Conservation (phyloP, 495 filamentous ascomycete species). For the Tuber brumale region DNA sequence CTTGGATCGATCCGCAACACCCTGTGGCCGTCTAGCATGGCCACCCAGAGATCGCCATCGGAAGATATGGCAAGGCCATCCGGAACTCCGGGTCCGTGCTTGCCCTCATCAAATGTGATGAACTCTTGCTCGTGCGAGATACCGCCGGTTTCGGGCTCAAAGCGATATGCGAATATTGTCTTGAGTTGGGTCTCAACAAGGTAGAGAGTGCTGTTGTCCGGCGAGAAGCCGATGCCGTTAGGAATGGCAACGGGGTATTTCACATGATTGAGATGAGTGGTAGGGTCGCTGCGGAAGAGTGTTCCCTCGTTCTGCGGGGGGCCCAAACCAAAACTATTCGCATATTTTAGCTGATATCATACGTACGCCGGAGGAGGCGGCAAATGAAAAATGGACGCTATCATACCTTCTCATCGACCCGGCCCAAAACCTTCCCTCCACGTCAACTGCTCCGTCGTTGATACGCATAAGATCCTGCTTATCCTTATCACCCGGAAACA, state of each 20-base stretch:
- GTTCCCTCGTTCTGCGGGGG: constrained; percentile 27
- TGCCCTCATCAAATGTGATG: constrained; percentile 28
- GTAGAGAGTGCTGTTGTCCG: constrained; percentile 31
- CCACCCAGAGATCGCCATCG: constrained; percentile 40
- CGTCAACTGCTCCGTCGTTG: constrained; percentile 38
- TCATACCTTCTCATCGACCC: constrained; percentile 34
- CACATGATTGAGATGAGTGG: constrained; percentile 7
- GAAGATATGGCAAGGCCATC: constrained; percentile 40
- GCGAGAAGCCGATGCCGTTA: constrained; percentile 39
- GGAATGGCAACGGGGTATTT: constrained; percentile 35
- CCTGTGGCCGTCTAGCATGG: constrained; percentile 37
- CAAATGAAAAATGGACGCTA: background rate
- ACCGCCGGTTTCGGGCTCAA: constrained; percentile 34
- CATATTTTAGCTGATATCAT: constrained; percentile 7
- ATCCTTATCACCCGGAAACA: constrained; percentile 28
- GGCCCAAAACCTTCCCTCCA: constrained; percentile 37
- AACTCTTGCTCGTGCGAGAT: constrained; percentile 30
- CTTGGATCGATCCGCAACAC: constrained; percentile 34
- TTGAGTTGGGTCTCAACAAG: constrained; percentile 29
- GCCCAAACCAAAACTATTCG: constrained; percentile 22
- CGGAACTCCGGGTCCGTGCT: constrained; percentile 33
- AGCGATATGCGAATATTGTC: constrained; percentile 37
- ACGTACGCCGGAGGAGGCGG: background rate
- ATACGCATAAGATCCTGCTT: constrained; percentile 35
- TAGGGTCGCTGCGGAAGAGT: constrained; percentile 22